Base-by-base conservation (phyloP, 1,284 basidiomycete genomes). In the Irpex sp. region DNA sequence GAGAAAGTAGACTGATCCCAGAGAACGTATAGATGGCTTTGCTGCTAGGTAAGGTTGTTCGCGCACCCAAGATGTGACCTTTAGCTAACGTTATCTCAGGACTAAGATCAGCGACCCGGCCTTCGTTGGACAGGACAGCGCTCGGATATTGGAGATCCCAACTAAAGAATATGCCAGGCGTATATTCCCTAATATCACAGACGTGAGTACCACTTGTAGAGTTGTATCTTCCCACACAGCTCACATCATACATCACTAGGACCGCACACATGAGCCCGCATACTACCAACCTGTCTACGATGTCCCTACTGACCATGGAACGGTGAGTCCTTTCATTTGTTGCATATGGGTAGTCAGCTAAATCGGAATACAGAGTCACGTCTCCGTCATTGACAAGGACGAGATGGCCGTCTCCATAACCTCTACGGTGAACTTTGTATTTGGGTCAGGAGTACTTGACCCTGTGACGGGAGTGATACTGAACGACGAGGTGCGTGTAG, bases 281-380 rank as follows among this genome's bases (percentile, higher is more conserved):
- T 95, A 96, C 73, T 97, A 98, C 72, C 82, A 91, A 23, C 91
- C 95, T 1, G 79, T 88, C 49, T 94, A 86, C 67, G 93, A 94
- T 66, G 75, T 91, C 21, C 80, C 80, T 28, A 79, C 78, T 5
- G 93, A 96, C 73, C 92, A 95, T 74, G 95, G 96, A 45, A 98
- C 95, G 1, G 90, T 91, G 67, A 66, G 85, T 73, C 10, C 33
- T 6, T 2, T 19, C 6, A 28, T 42, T 54, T 47, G 4, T 10
- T 18, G 10, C 33, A 7, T 18, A 57, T 10, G 53, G 52, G 54
- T 49, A 42, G 65, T 7, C 61, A 58, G 61, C 12, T 12, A 18
- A 64, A 56, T 58, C 4, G 18, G 33, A 23, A 21, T 39, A 18
- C 69, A 93, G 86, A 94, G 91, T 61, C 94, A 96, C 71, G 81